phyloP scores from a whole-genome alignment of 2,329 filamentous ascomycete genomes.

The Fusarium beomiforme region DNA sequence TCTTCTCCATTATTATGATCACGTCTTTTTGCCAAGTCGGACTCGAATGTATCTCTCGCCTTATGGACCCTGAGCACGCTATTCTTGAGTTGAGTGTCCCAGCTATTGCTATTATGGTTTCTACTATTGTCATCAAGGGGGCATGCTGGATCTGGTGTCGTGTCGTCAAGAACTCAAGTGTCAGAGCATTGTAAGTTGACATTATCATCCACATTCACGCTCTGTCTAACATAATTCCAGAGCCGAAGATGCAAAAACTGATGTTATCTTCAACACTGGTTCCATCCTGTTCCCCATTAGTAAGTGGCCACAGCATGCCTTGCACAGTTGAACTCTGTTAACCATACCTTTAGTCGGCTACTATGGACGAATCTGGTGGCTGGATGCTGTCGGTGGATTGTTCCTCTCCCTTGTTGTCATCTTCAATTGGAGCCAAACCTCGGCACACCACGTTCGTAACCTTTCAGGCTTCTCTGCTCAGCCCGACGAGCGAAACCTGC shows the following conservation, averaged over 20 bases:
- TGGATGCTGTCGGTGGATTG: conserved; percentile 82
- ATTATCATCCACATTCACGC: background rate
- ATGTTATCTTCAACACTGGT: conserved; percentile 91
- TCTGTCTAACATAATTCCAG: conserved; percentile 41
- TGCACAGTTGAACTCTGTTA: conserved; percentile 19
- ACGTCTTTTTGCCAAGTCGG: conserved; percentile 84
- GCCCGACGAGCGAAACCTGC: conserved; percentile 83
- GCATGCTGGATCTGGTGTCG: conserved; percentile 89
- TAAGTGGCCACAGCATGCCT: conserved; percentile 46
- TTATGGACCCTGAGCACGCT: conserved; percentile 68
- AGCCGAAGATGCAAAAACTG: conserved; percentile 67
- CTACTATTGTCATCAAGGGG: conserved; percentile 84
- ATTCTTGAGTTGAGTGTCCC: conserved; percentile 78
- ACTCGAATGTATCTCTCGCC: conserved; percentile 73
- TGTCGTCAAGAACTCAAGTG: conserved; percentile 84
- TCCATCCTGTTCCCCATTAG: conserved; percentile 86
- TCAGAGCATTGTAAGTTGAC: conserved; percentile 74
- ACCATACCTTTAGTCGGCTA: conserved; percentile 66
- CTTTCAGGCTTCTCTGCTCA: conserved; percentile 81
- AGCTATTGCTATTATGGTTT: conserved; percentile 81
- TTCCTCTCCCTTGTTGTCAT: conserved; percentile 83
- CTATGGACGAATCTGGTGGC: conserved; percentile 83
- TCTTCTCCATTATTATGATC: conserved; percentile 88
- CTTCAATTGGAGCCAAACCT: conserved; percentile 79
- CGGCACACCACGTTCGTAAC: conserved; percentile 80